Conservation (phyloP, 2,329 filamentous ascomycete species). For the Diplodia sapinea region DNA sequence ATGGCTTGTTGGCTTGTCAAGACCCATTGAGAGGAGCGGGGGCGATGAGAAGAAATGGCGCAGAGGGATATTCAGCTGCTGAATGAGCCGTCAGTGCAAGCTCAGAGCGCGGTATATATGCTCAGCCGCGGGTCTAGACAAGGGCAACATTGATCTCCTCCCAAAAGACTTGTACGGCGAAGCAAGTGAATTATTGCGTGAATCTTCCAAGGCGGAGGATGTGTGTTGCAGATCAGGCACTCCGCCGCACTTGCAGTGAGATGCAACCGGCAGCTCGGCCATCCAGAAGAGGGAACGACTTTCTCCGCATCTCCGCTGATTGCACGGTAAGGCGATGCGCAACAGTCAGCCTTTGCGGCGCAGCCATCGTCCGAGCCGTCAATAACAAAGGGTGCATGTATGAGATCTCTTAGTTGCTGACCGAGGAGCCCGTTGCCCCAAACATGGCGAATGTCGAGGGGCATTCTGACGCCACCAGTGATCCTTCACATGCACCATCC, state of each 20-base stretch:
- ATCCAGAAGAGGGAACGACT: not conserved
- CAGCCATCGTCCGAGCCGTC: not conserved
- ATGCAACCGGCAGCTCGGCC: not conserved
- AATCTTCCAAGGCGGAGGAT: not conserved
- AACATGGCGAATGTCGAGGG: not conserved
- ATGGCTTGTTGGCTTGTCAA: not conserved
- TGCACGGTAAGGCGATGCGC: not conserved
- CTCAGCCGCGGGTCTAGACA: not conserved
- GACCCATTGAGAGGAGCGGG: not conserved
- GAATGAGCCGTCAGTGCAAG: not conserved
- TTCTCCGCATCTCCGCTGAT: not conserved
- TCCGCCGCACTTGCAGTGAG: not conserved
- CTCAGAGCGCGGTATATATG: not conserved
- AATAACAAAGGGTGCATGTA: not conserved
- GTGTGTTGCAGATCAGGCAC: not conserved
- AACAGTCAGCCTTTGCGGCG: not conserved
- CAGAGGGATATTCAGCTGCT: too few species aligned
- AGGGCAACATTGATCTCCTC: too few species aligned
- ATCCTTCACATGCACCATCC: not conserved
- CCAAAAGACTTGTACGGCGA: too few species aligned
- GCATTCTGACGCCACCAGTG: not conserved
- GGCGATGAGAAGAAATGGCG: not conserved
- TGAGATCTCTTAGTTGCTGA: not conserved
- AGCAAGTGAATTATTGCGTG: not conserved
- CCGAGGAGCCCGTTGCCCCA: not conserved